Base-by-base conservation (phyloP, 768 basidiomycete species). In the Lactarius evosmus region DNA sequence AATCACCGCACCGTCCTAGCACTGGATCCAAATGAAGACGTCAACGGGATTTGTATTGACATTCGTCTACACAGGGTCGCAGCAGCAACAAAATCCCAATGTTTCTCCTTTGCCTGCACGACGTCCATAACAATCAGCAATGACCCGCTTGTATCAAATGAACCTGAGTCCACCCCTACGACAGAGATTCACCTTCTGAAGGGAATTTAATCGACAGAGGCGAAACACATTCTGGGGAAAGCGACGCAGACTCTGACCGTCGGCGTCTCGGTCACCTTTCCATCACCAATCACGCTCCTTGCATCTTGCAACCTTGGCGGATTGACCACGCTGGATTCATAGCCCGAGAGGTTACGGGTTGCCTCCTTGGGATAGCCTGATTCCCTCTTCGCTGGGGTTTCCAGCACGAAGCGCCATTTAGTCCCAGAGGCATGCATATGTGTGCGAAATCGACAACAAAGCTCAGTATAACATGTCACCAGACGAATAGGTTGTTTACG, bases 21-120 rank as follows among this genome's bases (percentile, higher is more conserved):
- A 27, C 67, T 68, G 7, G 67, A 74, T 2, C 66, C 72, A 1
- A 38, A 70, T 1, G 76, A 77, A 19, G 72, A 74, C 17, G 71
- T 71, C 12, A 65, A 72, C 16, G 79, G 82, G 38, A 72, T 84
- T 54, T 71, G 82, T 29, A 73, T 83, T 52, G 78, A 78, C 66
- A 78, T 79, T 56, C 82, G 83, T 11, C 70, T 83, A 22, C 69
- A 73, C 53, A 74, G 75, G 56, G 75, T 85, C 46, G 22, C 66
- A 70, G 5, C 65, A 72, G 12, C 66, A 65, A 29, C 70, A 71
- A 50, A 63, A 34, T 34, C 41, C 41, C 14, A 16, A 41, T 62
- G 68, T 63, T n/a, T 70, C 65, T 32, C 62, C 60, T 69, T 69
- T 14, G 56, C 62, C 17, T 73, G 70, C 40, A 52, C 70, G 33